Conservation (phyloP, 257 asterid species). For the Solanum clarkiae region DNA sequence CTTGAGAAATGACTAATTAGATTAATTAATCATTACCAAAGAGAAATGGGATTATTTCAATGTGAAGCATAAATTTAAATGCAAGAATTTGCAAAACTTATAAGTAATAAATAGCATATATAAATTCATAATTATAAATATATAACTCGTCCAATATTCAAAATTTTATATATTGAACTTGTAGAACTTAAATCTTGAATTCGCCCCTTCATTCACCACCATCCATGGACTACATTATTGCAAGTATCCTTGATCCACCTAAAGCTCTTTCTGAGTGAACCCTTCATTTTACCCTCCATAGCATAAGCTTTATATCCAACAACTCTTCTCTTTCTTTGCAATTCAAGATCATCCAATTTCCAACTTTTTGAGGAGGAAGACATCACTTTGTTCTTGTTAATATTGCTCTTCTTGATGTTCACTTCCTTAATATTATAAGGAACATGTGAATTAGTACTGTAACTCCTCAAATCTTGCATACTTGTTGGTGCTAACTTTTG, state of each 20-base stretch:
- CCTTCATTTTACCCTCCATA: conserved; percentile 63
- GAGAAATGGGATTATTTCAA: background rate
- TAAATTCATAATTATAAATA: too few relatives aligned
- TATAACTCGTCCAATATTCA: background rate
- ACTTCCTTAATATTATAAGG: conserved; percentile 8
- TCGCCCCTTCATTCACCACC: conserved; percentile 18
- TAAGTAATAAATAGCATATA: too few relatives aligned
- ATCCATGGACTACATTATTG: conserved; percentile 44
- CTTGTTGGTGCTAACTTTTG: conserved; percentile 3
- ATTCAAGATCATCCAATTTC: conserved; percentile 50
- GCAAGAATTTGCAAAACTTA: background rate
- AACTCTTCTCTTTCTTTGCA: conserved; percentile 76
- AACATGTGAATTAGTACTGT: conserved; percentile 38
- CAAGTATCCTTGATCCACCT: conserved; percentile 73
- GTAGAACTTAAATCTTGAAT: background rate
- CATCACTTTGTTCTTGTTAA: conserved; percentile 24
- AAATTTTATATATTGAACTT: background rate
- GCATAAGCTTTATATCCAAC: conserved; percentile 54
- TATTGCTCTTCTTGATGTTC: conserved; percentile 30
- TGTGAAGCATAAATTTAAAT: background rate
- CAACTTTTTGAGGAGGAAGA: conserved; percentile 21
- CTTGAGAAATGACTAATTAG: background rate
- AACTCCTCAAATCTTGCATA: conserved; percentile 50
- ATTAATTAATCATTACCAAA: background rate
- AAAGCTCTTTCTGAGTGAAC: conserved; percentile 53